phyloP scores from a whole-genome alignment of 345 rosid genomes.

The Populus tremula region DNA sequence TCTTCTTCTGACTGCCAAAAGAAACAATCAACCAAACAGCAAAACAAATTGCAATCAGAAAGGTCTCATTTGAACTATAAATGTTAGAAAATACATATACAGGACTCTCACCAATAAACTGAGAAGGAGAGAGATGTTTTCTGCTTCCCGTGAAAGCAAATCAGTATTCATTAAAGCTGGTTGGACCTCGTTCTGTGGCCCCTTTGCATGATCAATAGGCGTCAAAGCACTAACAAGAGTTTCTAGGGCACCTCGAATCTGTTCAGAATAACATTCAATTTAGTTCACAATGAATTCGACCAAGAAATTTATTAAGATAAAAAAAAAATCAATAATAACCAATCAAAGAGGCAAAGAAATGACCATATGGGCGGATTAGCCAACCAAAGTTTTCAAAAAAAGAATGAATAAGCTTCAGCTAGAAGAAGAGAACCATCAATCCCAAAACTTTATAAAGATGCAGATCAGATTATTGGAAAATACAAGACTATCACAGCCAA shows the following conservation, averaged over 20 bases:
- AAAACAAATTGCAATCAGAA: background rate
- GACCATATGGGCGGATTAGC: background rate
- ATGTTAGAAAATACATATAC: background rate
- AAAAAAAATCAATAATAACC: background rate
- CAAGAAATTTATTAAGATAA: background rate
- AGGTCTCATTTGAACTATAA: background rate
- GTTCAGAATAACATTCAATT: conserved; percentile 10
- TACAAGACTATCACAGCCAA: background rate
- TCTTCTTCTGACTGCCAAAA: conserved; percentile 87
- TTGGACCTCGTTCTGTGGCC: conserved; percentile 66
- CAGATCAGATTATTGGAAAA: background rate
- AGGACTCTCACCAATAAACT: conserved; percentile 70
- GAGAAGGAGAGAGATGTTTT: conserved; percentile 85
- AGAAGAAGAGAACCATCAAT: background rate
- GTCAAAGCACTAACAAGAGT: conserved; percentile 90
- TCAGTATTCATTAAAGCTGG: conserved; percentile 96
- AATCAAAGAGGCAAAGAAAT: background rate
- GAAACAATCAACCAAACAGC: background rate
- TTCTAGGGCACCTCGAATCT: conserved; percentile 96
- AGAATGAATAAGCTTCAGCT: background rate
- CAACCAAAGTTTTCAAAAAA: background rate
- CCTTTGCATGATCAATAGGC: conserved; percentile 76
- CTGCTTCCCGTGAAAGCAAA: conserved; percentile 89
- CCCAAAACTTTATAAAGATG: background rate
- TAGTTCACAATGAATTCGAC: background rate